phyloP scores from a whole-genome alignment of 305 asterid species.

The Petunia hybrid region DNA sequence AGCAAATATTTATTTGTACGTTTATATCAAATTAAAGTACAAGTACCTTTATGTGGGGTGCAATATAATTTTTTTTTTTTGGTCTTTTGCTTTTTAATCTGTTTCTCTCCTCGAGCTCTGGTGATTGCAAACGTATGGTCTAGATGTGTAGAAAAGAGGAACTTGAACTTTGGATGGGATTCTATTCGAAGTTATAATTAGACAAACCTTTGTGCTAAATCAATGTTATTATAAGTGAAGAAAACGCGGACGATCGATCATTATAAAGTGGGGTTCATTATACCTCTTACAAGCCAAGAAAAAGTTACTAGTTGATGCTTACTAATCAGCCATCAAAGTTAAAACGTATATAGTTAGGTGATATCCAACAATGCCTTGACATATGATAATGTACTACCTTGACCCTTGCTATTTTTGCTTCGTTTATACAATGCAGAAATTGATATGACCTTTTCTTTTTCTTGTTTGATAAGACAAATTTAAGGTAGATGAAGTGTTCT shows the following conservation, averaged over 20 bases:
- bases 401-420: no score
- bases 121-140: neutral
- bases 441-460: neutral
- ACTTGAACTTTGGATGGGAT: neutral
- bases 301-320: neutral
- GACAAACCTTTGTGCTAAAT: neutral
- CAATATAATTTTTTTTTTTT: no score
- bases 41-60: no score
- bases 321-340: neutral
- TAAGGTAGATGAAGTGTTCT: neutral
- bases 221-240: constrained; percentile 5
- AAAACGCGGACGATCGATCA: constrained; percentile 25
- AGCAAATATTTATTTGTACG: no score
- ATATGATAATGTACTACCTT: no score
- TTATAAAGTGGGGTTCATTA: constrained; percentile 24
- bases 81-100: no score
- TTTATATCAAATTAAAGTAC: no score
- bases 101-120: no score
- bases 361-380: no score
- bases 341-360: no score
- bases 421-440: no score
- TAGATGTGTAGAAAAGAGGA: neutral
- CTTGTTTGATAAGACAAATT: constrained; percentile 2
- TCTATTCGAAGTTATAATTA: neutral
- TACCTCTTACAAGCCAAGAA: constrained; percentile 19